Evolutionary conservation across 495 filamentous ascomycete species (phyloP), one percentile per base, ranked within the genome.

Genomic region (Aspergillus baeticus): DNA sequence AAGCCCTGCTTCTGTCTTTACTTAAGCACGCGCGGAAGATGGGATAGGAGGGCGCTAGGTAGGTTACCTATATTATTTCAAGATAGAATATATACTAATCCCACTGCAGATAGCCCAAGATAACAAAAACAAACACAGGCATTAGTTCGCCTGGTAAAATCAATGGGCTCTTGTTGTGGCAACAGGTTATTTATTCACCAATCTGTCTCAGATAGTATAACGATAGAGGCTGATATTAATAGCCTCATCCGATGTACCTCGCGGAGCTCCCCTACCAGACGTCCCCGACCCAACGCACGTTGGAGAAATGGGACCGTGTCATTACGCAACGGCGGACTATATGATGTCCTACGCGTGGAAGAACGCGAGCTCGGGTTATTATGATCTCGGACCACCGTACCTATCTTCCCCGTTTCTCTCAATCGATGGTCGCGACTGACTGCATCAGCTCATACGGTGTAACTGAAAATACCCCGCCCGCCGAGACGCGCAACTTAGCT

Each of bases 341-440:
- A 54, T 61, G 54, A 54, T 49, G 3, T 57, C 54, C 6, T 61
- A 61, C 15, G 59, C 54, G 0, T 61, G 59, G 59, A 38, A 38
- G 14, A 61, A 61, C 10, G 23, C 43, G 14, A 48, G 33, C 22
- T 61, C 59, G 10, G 54, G 59, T 8, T 56, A 53, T 11, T 61
- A 61, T 33, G 59, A 61, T 57, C 53, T 61, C 0, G 59, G 59
- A n/a, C 59, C 59, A 21, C 59, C 59, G 59, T 61, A n/a, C n/a
- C n/a, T n/a, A n/a, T n/a, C n/a, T n/a, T n/a, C n/a, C n/a, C n/a
- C n/a, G n/a, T n/a, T n/a, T n/a, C n/a, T n/a, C n/a, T n/a, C n/a
- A n/a, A n/a, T n/a, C n/a, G n/a, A n/a, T n/a, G n/a, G n/a, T n/a
- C n/a, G n/a, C n/a, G n/a, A n/a, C n/a, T n/a, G n/a, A n/a, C n/a